These are phyloP conservation scores for Paratrypanosoma confusum DNA, from an alignment of 208 protist species.

Conservation along the genomic window DNA sequence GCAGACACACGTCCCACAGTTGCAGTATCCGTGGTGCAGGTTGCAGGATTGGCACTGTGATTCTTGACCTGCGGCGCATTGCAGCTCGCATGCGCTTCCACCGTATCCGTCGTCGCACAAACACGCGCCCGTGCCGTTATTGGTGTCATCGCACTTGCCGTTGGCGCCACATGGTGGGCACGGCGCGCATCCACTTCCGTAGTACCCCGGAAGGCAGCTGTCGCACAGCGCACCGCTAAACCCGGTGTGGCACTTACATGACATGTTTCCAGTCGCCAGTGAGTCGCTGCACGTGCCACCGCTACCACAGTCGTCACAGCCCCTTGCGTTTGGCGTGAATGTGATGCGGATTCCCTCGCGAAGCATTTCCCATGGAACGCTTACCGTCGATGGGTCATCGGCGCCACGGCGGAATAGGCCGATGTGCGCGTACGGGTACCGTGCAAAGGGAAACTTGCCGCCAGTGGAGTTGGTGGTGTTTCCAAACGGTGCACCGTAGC, in stretches of 20 bases:
- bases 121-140: constrained; percentile 7
- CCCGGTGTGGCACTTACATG: constrained; percentile 18
- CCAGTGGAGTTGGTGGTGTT: too few relatives aligned
- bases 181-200: constrained; percentile 5
- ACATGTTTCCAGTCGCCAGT: too few relatives aligned
- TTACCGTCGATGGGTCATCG: constrained; percentile 14
- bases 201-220: constrained; percentile 9
- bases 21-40: constrained; percentile 9
- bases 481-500: too few relatives aligned
- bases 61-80: constrained; percentile 2
- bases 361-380: constrained; percentile 4
- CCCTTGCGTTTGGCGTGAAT: constrained; percentile 2
- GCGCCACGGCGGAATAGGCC: constrained; percentile 23
- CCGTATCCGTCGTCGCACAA: constrained; percentile 1
- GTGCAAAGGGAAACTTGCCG: constrained; percentile 10
- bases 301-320: constrained; percentile 15
- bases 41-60: constrained; percentile 8
- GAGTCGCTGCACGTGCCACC: constrained; percentile 17
- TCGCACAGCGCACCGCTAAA: constrained; percentile 18
- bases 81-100: constrained; percentile 2
- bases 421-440: constrained; percentile 15
- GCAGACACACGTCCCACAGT: too few relatives aligned
- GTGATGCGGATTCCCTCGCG: background rate
- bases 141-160: constrained; percentile 23
- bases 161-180: constrained; percentile 3